Evolutionary conservation across 2,329 filamentous ascomycete genomes (phyloP).

Genomic region (Fusarium poae): DNA sequence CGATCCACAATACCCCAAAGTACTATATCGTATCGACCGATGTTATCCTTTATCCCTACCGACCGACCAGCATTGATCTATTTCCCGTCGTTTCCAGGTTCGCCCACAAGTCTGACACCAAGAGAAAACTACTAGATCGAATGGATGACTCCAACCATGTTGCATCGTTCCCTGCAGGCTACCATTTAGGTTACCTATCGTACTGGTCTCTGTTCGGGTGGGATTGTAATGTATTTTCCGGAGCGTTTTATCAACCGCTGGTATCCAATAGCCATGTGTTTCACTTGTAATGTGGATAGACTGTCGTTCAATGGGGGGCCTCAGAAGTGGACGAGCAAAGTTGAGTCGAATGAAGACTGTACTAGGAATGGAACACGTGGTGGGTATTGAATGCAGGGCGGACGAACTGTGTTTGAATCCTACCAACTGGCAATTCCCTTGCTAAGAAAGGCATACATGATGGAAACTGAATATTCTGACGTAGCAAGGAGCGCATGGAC

Average conservation of each 20-base stretch:
- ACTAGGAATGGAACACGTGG: slow-evolving; percentile 43
- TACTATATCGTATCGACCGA: slow-evolving; percentile 29
- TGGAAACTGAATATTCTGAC: background rate
- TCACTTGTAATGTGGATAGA: slow-evolving; percentile 10
- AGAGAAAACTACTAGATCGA: slow-evolving; percentile 43
- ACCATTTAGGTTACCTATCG: slow-evolving; percentile 27
- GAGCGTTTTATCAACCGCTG: slow-evolving; percentile 10
- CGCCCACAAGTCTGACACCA: slow-evolving; percentile 30
- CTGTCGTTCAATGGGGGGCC: slow-evolving; percentile 20
- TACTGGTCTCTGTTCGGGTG: slow-evolving; percentile 11
- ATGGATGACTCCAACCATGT: slow-evolving; percentile 27
- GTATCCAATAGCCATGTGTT: slow-evolving; percentile 9
- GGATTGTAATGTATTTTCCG: slow-evolving; percentile 19
- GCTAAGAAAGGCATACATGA: background rate
- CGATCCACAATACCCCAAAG: slow-evolving; percentile 33
- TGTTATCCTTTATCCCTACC: slow-evolving; percentile 19
- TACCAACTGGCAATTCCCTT: slow-evolving; percentile 25
- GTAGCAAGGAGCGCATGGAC: background rate
- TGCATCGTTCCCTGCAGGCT: slow-evolving; percentile 34
- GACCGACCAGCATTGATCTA: slow-evolving; percentile 3
- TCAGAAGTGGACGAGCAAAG: slow-evolving; percentile 8
- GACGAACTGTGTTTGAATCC: slow-evolving; percentile 47
- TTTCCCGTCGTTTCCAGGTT: slow-evolving; percentile 18
- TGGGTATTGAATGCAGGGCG: slow-evolving; percentile 46
- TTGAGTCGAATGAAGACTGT: background rate